Percentiles rank a stretch among this genome's conserved stretches.
Evolutionary conservation across 495 filamentous ascomycete genomes (phyloP).

Genomic region (Aspergillus affinis): DNA sequence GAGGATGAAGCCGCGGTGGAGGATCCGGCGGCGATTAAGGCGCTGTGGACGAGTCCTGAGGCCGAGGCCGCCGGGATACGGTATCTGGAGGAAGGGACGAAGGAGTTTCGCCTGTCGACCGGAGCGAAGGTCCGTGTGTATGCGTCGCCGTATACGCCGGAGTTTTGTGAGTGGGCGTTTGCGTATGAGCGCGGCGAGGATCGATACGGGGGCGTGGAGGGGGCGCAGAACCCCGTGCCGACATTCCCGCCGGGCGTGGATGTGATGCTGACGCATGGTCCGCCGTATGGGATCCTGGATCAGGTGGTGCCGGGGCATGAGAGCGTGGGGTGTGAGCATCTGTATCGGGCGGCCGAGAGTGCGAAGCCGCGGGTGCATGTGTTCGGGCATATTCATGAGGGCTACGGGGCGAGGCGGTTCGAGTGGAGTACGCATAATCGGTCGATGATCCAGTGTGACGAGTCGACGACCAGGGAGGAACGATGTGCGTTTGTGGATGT

Average conservation of each 20-base stretch:
- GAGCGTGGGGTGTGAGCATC: slow-evolving; percentile 49
- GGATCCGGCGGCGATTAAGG: slow-evolving; percentile 30
- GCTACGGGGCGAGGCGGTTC: slow-evolving; percentile 64
- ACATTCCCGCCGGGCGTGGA: slow-evolving; percentile 45
- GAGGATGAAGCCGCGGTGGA: slow-evolving; percentile 17
- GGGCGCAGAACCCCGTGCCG: not conserved
- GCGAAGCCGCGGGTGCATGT: slow-evolving; percentile 53
- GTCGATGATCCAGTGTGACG: slow-evolving; percentile 27
- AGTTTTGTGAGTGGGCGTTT: slow-evolving; percentile 61
- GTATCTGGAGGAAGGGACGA: slow-evolving; percentile 66
- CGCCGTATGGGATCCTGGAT: slow-evolving; percentile 62
- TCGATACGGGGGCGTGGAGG: slow-evolving; percentile 48
- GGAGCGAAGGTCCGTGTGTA: slow-evolving; percentile 65
- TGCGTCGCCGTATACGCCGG: slow-evolving; percentile 67
- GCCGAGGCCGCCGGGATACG: slow-evolving; percentile 53
- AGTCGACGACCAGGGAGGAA: slow-evolving; percentile 40
- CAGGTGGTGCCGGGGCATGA: slow-evolving; percentile 22
- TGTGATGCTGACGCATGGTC: slow-evolving; percentile 73
- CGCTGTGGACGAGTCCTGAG: slow-evolving; percentile 47
- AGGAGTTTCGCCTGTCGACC: slow-evolving; percentile 54
- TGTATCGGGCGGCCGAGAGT: slow-evolving; percentile 43
- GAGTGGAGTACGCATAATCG: slow-evolving; percentile 43
- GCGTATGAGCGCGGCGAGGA: slow-evolving; percentile 54
- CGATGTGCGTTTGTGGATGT: slow-evolving; percentile 47
- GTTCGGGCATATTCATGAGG: slow-evolving; percentile 68